A percentile compares a stretch with the other conserved stretches of the same genome.
phyloP scores from a whole-genome alignment of 495 filamentous ascomycete genomes.

The Podospora comata region DNA sequence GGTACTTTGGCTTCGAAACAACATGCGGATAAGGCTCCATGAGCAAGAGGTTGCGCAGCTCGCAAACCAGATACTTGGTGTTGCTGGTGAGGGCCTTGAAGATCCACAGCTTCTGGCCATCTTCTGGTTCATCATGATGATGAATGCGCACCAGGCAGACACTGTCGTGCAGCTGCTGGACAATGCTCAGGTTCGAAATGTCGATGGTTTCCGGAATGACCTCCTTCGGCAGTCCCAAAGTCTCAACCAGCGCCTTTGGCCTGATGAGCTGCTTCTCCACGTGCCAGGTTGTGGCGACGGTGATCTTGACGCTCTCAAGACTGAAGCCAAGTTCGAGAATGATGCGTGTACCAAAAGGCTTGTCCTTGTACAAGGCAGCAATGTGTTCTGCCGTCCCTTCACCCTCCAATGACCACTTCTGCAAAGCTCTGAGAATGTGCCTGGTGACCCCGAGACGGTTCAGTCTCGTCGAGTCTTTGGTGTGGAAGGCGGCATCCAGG shows the following conservation, averaged over 20 bases:
- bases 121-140: conserved; percentile 11
- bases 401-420: conserved; percentile 36
- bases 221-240: conserved; percentile 31
- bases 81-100: conserved; percentile 49
- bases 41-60: conserved; percentile 44
- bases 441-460: conserved; percentile 41
- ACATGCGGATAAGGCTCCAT: conserved; percentile 44
- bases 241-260: conserved; percentile 25
- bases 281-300: conserved; percentile 40
- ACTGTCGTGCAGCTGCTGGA: conserved; percentile 46
- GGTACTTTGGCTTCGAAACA: conserved; percentile 40
- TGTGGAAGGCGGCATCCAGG: conserved; percentile 45
- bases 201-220: conserved; percentile 38
- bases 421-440: conserved; percentile 45
- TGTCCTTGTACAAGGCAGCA: conserved; percentile 25
- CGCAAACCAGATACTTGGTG: conserved; percentile 48
- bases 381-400: conserved; percentile 12
- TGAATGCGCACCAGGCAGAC: conserved; percentile 42
- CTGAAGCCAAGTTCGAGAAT: conserved; percentile 42
- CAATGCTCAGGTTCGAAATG: conserved; percentile 38
- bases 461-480: conserved; percentile 41
- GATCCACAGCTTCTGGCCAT: conserved; percentile 35
- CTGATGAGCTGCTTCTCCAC: conserved; percentile 42
- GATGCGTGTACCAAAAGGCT: conserved; percentile 49
- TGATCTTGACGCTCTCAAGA: conserved; percentile 36